Base-by-base conservation (phyloP, 2,329 filamentous ascomycete genomes). In the Xylariaceae sp. region DNA sequence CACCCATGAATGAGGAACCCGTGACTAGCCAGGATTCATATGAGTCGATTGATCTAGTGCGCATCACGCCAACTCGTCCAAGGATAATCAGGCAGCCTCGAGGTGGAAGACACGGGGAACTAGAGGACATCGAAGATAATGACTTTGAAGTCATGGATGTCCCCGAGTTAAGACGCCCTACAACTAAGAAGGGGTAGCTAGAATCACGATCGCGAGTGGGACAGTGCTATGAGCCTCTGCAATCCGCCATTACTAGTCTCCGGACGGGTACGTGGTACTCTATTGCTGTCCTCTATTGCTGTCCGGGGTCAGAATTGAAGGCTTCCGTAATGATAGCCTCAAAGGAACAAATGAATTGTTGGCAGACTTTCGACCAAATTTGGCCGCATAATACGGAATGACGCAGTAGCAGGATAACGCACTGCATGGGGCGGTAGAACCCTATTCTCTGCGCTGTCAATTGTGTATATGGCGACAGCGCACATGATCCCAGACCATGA, bases 61-160 rank as follows among this genome's bases (percentile, higher is more conserved):
- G 46, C 8, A 9, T 29, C 9, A 19, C 44, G 12, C 12, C 32
- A 5, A 9, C 46, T 5, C 3, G 11, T 39, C 35, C 49, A 29
- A 48, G 37, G 34, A 51, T 9, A 54, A 55, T n/a, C 7, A 30
- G 32, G 29, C 39, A 44, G 2, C 31, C 51, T n/a, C 55, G 54
- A 42, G 31, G 46, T 1, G 43, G 53, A 12, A 19, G 55, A 5
- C 44, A 52, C 1, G 26, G 55, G 8, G 61, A 63, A 30, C 43
- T 55, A 2, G 58, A 55, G 0, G 67, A 70, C 29, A 63, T 63
- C 34, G 70, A 72, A 11, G 71, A 74, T 43, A 27, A 44, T 37
- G 70, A 71, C 0, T 74, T 76, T 47, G 73, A 77, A 54, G 65
- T 66, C 7, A 68, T 74, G 35, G 56, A 65, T 1, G 63, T 72